A percentile compares a stretch with the other conserved stretches of the same genome.
phyloP scores from a whole-genome alignment of 306 rosid species.

The Trifolium subterraneum region DNA sequence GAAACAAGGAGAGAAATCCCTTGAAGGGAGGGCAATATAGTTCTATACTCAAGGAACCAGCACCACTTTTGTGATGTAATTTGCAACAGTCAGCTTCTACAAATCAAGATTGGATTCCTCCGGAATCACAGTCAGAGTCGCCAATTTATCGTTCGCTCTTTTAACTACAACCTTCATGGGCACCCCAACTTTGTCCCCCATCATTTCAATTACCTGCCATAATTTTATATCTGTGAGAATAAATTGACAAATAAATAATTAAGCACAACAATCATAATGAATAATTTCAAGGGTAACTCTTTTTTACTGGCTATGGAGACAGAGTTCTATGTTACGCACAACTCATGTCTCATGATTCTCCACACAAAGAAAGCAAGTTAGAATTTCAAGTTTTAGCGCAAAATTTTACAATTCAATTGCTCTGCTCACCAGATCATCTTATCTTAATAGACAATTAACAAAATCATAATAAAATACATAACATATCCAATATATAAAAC shows the following conservation, averaged over 20 bases:
- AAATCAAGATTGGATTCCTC: conserved; percentile 69
- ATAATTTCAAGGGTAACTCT: neutral
- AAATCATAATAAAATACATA: neutral
- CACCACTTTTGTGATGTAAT: neutral
- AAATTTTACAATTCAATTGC: neutral
- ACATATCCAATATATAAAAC: neutral
- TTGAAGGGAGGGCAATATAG: neutral
- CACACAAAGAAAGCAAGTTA: neutral
- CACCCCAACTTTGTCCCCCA: conserved; percentile 77
- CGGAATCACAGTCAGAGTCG: conserved; percentile 68
- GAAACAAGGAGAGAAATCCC: too few species aligned
- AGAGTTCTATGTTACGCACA: neutral
- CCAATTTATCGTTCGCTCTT: conserved; percentile 53
- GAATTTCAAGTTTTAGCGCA: neutral
- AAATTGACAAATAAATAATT: neutral
- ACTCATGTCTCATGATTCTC: conserved; percentile 1
- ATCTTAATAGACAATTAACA: neutral
- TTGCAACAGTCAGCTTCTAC: conserved; percentile 32
- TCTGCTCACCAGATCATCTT: conserved; percentile 8
- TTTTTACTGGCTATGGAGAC: neutral
- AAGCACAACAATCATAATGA: conserved; percentile 23
- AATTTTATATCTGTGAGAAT: conserved; percentile 23
- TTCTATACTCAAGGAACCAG: neutral
- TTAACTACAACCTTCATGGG: conserved; percentile 67
- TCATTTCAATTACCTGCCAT: conserved; percentile 73